Evolutionary conservation across 768 basidiomycete genomes (phyloP), one percentile per base, ranked within the genome.

Genomic region (Hemileccinum rubropunctum): DNA sequence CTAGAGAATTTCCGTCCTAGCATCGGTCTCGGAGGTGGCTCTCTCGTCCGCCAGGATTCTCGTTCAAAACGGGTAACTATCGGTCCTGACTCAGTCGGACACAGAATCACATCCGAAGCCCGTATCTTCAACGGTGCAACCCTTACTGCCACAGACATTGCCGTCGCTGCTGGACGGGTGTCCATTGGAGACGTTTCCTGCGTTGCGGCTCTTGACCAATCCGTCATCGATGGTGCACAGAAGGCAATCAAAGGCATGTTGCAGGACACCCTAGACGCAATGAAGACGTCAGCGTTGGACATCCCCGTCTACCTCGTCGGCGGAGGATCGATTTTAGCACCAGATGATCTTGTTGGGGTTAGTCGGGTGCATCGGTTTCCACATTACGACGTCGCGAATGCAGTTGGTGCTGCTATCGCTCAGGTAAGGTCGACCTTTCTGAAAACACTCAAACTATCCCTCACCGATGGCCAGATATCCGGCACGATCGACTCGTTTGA

Each of bases 71-170:
- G 64, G 42, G 74, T 81, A 21, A 71, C 75, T 0, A 73, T 86
- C 30, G 84, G 84, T 0, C 84, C 84, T 11, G 78, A 83, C 57
- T 86, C 82, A 1, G 82, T 85, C 15, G 84, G 84, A 0, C 79
- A 83, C 60, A 61, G 66, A 53, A 71, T 81, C 43, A 71, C 72
- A 4, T 70, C 66, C 37, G 78, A 83, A 37, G 75, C 76, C 6
- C 62, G 69, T 9, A 70, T 83, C 0, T 86, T 86, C 54, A 80
- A 81, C 7, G 84, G 84, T 2, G 49, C 66, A 4, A 71, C 71
- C 3, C 63, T 83, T 44, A 86, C 84, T n/a, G 69, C 83, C 1
- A 85, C 84, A 1, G 84, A 86, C 57, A 65, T 83, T 20, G 70
- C 74, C 40, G 81, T 81, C 0, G 75, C 78, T 18, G 58, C 67